Conservation (phyloP, 495 filamentous ascomycete genomes). For the Cercophora sp. region DNA sequence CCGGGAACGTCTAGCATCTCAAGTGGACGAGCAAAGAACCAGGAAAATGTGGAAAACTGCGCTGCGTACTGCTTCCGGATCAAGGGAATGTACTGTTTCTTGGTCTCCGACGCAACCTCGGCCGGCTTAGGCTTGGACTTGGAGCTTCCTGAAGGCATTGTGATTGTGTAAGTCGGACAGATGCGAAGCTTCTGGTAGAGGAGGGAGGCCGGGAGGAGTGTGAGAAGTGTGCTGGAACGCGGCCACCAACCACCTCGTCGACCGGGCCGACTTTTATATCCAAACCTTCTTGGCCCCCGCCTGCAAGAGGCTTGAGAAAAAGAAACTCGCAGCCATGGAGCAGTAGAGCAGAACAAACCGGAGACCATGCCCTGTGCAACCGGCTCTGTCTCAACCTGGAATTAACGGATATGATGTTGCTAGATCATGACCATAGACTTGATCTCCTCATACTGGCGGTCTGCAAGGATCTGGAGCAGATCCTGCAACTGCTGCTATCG, state of each 20-base stretch:
- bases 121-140: conserved; percentile 55
- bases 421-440: background rate
- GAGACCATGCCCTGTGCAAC: background rate
- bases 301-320: background rate
- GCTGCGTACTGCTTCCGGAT: conserved; percentile 49
- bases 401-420: conserved; percentile 9
- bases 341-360: background rate
- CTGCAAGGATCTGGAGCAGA: conserved; percentile 1
- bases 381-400: background rate
- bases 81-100: conserved; percentile 57
- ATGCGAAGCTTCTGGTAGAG: too few species aligned
- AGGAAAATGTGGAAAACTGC: conserved; percentile 43
- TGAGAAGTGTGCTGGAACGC: too few species aligned
- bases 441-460: background rate
- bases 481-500: background rate
- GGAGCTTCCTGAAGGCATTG: conserved; percentile 48
- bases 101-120: conserved; percentile 66
- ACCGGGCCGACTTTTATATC: too few species aligned
- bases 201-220: too few species aligned
- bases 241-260: too few species aligned
- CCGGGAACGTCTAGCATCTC: conserved; percentile 35
- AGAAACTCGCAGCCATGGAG: background rate
- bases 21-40: conserved; percentile 44
- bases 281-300: too few species aligned
- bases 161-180: too few species aligned